Evolutionary conservation across 305 asterid genomes (phyloP).

Genomic region (Fraxinus angustifolia): DNA sequence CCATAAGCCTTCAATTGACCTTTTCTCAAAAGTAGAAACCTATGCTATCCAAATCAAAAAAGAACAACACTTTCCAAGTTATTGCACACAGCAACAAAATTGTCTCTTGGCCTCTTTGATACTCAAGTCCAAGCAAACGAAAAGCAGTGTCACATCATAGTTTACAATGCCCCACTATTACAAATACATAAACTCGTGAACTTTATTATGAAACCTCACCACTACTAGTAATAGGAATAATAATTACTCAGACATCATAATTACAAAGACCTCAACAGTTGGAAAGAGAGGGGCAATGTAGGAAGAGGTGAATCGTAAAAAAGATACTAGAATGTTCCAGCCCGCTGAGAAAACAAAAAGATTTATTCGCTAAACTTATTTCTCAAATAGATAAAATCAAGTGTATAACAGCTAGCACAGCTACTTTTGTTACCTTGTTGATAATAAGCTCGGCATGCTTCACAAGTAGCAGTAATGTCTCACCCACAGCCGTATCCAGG

Average conservation of each 20-base stretch:
- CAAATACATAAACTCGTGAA: background rate
- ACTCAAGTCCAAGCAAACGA: background rate
- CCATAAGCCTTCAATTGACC: background rate
- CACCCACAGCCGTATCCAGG: conserved; percentile 81
- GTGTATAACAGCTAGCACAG: conserved; percentile 11
- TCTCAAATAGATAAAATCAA: background rate
- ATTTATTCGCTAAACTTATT: background rate
- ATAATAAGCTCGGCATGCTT: conserved; percentile 92
- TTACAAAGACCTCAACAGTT: background rate
- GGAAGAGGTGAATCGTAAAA: background rate
- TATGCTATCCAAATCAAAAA: background rate
- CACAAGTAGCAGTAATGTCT: conserved; percentile 84
- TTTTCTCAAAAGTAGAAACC: background rate
- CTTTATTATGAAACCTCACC: background rate
- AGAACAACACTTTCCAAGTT: background rate
- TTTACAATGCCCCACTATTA: background rate
- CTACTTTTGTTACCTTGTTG: conserved; percentile 60
- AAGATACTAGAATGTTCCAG: background rate
- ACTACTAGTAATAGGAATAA: background rate
- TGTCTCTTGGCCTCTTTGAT: background rate
- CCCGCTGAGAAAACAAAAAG: background rate
- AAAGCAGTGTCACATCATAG: background rate
- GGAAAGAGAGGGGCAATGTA: background rate
- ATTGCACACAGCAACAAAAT: background rate
- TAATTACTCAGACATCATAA: background rate